Percentiles rank a stretch among this genome's conserved stretches.
phyloP scores from a whole-genome alignment of 768 basidiomycete genomes.

The Lentinula guzmanii region DNA sequence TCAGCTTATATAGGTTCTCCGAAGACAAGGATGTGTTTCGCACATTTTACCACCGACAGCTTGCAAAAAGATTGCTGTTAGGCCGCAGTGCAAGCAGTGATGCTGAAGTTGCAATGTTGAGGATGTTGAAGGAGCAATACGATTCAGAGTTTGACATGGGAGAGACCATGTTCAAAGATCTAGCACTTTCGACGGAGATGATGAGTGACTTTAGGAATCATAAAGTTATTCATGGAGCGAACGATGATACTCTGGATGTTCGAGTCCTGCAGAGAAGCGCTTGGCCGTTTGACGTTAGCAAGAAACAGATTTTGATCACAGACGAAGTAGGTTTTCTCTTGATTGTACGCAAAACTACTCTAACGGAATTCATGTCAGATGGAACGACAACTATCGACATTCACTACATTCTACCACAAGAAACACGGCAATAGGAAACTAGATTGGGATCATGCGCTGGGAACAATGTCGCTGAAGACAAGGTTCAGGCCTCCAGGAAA shows the following conservation, averaged over 20 bases:
- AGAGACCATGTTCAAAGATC: slow-evolving; percentile 93
- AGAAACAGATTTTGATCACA: slow-evolving; percentile 47
- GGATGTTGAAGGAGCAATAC: slow-evolving; percentile 82
- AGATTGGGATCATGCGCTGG: slow-evolving; percentile 84
- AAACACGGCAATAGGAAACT: slow-evolving; percentile 75
- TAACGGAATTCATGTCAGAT: slow-evolving; percentile 42
- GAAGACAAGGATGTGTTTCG: slow-evolving; percentile 94
- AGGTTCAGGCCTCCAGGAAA: slow-evolving; percentile 48
- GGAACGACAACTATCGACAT: slow-evolving; percentile 61
- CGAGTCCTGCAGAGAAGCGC: slow-evolving; percentile 85
- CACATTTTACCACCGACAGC: slow-evolving; percentile 81
- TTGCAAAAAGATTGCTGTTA: slow-evolving; percentile 86
- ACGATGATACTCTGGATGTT: slow-evolving; percentile 44
- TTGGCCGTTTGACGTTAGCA: slow-evolving; percentile 73
- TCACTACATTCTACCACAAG: slow-evolving; percentile 64
- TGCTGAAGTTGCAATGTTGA: slow-evolving; percentile 78
- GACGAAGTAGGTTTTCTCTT: slow-evolving; percentile 31
- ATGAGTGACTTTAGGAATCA: slow-evolving; percentile 56
- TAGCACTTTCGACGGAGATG: slow-evolving; percentile 69
- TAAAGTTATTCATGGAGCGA: slow-evolving; percentile 20
- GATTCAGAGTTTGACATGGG: slow-evolving; percentile 95
- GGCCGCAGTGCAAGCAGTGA: slow-evolving; percentile 82
- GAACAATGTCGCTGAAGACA: slow-evolving; percentile 71
- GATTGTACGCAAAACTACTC: not conserved
- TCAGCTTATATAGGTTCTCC: slow-evolving; percentile 79